Evolutionary conservation across 2,329 filamentous ascomycete genomes (phyloP), one percentile per base, ranked within the genome.

Genomic region (Bretziella fagacearum): DNA sequence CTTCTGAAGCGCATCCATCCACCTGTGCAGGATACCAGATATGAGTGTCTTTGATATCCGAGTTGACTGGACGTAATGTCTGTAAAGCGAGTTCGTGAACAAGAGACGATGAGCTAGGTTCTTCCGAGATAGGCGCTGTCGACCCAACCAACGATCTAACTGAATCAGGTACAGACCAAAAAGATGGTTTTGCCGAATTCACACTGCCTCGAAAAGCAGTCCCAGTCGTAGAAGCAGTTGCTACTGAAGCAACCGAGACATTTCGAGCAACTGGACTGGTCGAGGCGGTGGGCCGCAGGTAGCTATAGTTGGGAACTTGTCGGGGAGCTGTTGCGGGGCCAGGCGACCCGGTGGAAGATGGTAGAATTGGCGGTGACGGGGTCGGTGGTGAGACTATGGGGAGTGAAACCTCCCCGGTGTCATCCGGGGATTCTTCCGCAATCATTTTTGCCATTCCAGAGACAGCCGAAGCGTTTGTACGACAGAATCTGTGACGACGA

Each of bases 151-250:
- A 22, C 32, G 10, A 30, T 36, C 44, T 46, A n/a, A 39, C 18
- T 20, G 45, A 47, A 27, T 51, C 49, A 1, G 45, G 40, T 8
- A 44, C 41, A 20, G 45, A 51, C 45, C 45, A 41, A 25, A 51
- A 44, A 10, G 45, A 51, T 10, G 49, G 49, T 22, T 47, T 44
- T 2, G 44, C 45, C 7, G 49, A 51, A 27, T 51, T 51, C 26
- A 51, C 49, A 23, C 41, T 51, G 4, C 35, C 49, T 37, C 45
- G 26, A 35, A 46, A 33, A 17, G 37, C 48, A 11, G 44, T 48
- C 20, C 42, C 49, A 41, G 37, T 17, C 6, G 32, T 30, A 6
- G 30, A 37, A 5, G 3, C 18, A 11, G 48, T 47, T 20, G 26
- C 44, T 26, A 35, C 30, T 25, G 43, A 43, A 13, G 25, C 32